Conservation (phyloP, 1,139 yeast species). For the Scheffersomyces cryptocercus region DNA sequence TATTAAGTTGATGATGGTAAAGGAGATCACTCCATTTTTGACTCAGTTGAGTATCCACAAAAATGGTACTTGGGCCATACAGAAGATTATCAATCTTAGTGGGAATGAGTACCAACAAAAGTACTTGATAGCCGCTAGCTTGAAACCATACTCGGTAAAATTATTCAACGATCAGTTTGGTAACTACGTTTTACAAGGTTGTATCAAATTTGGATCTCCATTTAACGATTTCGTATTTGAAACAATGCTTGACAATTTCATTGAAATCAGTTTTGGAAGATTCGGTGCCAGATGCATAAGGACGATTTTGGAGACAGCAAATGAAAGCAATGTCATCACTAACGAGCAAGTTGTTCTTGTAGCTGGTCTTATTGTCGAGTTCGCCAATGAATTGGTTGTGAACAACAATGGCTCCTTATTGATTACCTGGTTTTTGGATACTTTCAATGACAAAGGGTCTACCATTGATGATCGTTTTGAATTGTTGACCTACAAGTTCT, state of each 20-base stretch:
- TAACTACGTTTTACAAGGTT: conserved; percentile 92
- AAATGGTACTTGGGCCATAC: conserved; percentile 99
- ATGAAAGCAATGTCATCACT: conserved; percentile 45
- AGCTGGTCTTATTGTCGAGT: conserved; percentile 77
- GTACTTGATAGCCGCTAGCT: conserved; percentile 63
- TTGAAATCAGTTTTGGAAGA: conserved; percentile 83
- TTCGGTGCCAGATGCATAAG: conserved; percentile 95
- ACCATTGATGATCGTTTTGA: conserved; percentile 32
- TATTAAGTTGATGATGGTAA: conserved; percentile 78
- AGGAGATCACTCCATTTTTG: conserved; percentile 73
- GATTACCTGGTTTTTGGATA: conserved; percentile 92
- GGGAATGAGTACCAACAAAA: conserved; percentile 65
- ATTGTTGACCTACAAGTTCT: conserved; percentile 49
- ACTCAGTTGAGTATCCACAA: conserved; percentile 95
- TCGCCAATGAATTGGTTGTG: conserved; percentile 77
- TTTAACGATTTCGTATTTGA: conserved; percentile 90
- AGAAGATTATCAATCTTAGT: conserved; percentile 79
- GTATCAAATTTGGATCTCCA: conserved; percentile 84
- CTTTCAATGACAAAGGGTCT: conserved; percentile 62
- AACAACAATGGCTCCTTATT: conserved; percentile 88
- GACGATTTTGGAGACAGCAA: conserved; percentile 79
- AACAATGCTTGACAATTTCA: conserved; percentile 73
- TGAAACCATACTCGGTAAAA: conserved; percentile 81
- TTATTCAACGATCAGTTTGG: conserved; percentile 95
- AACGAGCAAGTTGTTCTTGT: conserved; percentile 71